A percentile compares a stretch with the other conserved stretches of the same genome.
These are phyloP conservation scores for Aquilaria malaccensis DNA, from an alignment of 345 rosid genomes.

Conservation along the genomic window DNA sequence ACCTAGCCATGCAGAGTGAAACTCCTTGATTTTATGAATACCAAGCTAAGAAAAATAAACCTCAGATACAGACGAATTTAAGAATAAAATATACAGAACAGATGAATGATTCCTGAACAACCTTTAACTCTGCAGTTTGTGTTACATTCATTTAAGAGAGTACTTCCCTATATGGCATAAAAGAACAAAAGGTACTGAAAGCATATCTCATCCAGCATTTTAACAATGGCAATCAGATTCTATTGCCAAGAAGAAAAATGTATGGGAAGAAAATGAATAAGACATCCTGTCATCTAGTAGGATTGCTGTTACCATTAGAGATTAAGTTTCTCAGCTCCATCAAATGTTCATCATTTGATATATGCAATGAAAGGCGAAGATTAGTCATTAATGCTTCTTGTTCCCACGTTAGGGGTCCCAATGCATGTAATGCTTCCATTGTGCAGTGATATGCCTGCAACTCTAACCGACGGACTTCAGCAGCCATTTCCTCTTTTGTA, in stretches of 20 bases:
- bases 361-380: slow-evolving; percentile 67
- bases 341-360: slow-evolving; percentile 82
- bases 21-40: slow-evolving; percentile 7
- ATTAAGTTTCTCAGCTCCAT: slow-evolving; percentile 62
- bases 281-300: slow-evolving; percentile 39
- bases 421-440: slow-evolving; percentile 65
- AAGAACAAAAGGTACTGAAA: slow-evolving; percentile 9
- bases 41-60: slow-evolving; percentile 8
- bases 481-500: slow-evolving; percentile 26
- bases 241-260: slow-evolving; percentile 20
- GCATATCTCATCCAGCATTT: slow-evolving; percentile 21
- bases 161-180: slow-evolving; percentile 21
- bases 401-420: slow-evolving; percentile 86
- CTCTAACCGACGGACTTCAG: slow-evolving; percentile 60
- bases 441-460: slow-evolving; percentile 60
- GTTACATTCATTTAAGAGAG: slow-evolving; percentile 26
- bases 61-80: not conserved
- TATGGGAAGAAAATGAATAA: not conserved
- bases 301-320: slow-evolving; percentile 46
- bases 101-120: slow-evolving; percentile 3
- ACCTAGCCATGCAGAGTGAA: slow-evolving; percentile 7
- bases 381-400: slow-evolving; percentile 79
- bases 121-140: slow-evolving; percentile 13
- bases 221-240: slow-evolving; percentile 24
- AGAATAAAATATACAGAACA: not conserved